Percentiles rank a stretch among this genome's conserved stretches.
Conservation (phyloP, 352 stramenopile species). For the Globisporangium nodosum region DNA sequence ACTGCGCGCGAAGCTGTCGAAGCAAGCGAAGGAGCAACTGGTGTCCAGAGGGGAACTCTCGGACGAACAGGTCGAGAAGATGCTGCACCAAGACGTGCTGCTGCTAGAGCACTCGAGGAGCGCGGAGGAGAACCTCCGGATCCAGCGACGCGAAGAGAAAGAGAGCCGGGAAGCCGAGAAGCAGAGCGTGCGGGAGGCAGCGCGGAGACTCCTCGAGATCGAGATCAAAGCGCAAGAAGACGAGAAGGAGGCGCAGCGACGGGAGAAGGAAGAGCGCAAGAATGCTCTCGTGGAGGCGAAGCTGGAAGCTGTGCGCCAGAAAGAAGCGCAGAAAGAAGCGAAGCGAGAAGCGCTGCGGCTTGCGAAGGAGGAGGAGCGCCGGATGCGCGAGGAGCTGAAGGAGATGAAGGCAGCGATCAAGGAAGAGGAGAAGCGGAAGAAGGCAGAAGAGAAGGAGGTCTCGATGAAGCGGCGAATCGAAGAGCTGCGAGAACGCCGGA, state of each 20-base stretch:
- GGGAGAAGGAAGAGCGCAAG: slow-evolving; percentile 65
- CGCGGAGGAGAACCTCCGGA: slow-evolving; percentile 32
- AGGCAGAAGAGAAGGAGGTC: slow-evolving; percentile 63
- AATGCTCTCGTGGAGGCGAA: slow-evolving; percentile 62
- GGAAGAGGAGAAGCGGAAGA: slow-evolving; percentile 69
- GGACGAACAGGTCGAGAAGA: slow-evolving; percentile 38
- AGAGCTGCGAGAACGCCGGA: slow-evolving; percentile 52
- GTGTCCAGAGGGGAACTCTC: slow-evolving; percentile 20
- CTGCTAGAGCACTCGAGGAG: slow-evolving; percentile 36
- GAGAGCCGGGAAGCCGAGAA: slow-evolving; percentile 62
- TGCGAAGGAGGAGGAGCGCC: slow-evolving; percentile 63
- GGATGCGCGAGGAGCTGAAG: slow-evolving; percentile 65
- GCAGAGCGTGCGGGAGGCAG: slow-evolving; percentile 59
- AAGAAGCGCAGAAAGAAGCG: slow-evolving; percentile 64
- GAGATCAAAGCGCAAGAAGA: slow-evolving; percentile 77
- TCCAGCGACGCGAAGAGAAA: slow-evolving; percentile 35
- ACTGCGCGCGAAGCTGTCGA: slow-evolving; percentile 43
- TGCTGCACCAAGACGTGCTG: slow-evolving; percentile 38
- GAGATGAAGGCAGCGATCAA: slow-evolving; percentile 59
- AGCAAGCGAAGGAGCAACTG: slow-evolving; percentile 48
- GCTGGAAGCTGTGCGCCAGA: slow-evolving; percentile 53
- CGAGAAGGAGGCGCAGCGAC: slow-evolving; percentile 58
- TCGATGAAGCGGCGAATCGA: slow-evolving; percentile 73
- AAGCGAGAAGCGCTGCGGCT: slow-evolving; percentile 50
- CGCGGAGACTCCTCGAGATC: slow-evolving; percentile 64